Conservation (phyloP, 1,139 yeast species). For the Debaryomyces psychrophilus region DNA sequence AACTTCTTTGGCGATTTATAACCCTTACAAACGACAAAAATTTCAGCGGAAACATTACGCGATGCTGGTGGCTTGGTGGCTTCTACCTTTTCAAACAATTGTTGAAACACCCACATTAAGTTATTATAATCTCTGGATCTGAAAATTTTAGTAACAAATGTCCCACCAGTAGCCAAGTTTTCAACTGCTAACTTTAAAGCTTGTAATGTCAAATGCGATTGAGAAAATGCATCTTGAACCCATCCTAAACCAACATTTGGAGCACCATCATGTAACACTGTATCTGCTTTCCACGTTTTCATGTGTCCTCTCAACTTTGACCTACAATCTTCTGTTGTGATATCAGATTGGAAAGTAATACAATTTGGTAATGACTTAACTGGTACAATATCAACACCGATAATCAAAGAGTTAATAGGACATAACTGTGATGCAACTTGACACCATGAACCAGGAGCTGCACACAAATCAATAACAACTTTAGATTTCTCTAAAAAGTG, state of each 20-base stretch:
- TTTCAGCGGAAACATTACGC: constrained; percentile 98
- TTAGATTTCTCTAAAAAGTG: constrained; percentile 95
- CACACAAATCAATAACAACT: constrained; percentile 96
- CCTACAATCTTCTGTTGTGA: constrained; percentile 97
- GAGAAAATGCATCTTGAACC: constrained; percentile 99
- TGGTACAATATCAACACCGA: constrained; percentile 98
- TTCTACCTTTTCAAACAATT: constrained; percentile 91
- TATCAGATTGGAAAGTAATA: constrained; percentile 93
- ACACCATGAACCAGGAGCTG: constrained; percentile 99
- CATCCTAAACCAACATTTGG: constrained; percentile 99
- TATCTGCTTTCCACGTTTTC: constrained; percentile 99
- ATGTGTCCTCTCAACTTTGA: constrained; percentile 91
- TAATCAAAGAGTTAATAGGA: constrained; percentile 88
- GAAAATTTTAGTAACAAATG: constrained; percentile 95
- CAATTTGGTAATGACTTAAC: constrained; percentile 93
- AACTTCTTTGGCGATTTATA: constrained; percentile 94
- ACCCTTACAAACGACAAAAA: constrained; percentile 93
- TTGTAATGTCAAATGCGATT: constrained; percentile 91
- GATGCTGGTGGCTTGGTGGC: constrained; percentile 99
- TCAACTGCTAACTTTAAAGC: constrained; percentile 95
- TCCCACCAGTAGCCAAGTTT: constrained; percentile 87
- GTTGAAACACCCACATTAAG: constrained; percentile 96
- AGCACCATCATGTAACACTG: constrained; percentile 99
- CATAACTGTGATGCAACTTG: constrained; percentile 95
- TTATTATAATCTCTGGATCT: constrained; percentile 97